Percentiles rank a stretch among this genome's conserved stretches.
phyloP scores from a whole-genome alignment of 148 eudicot genomes.

The Nepenthes gracilis region DNA sequence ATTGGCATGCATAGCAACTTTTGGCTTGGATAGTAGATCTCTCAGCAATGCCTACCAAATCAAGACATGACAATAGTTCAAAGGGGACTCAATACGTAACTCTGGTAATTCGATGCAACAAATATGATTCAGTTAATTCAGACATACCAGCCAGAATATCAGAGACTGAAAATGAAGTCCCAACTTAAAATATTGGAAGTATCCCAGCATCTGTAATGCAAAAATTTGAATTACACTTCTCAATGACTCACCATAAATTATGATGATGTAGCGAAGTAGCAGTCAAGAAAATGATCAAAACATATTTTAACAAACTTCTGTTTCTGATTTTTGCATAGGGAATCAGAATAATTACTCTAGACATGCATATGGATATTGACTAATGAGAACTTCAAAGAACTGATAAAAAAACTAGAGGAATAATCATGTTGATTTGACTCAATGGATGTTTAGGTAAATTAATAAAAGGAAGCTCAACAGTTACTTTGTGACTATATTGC shows the following conservation, averaged over 20 bases:
- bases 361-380: too few species aligned
- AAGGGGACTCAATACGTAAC: neutral
- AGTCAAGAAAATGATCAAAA: too few species aligned
- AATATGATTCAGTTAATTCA: neutral
- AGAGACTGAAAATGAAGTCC: constrained; percentile 70
- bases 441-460: too few species aligned
- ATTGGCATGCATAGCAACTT: constrained; percentile 28
- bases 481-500: too few species aligned
- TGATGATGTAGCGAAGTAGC: too few species aligned
- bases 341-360: too few species aligned
- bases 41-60: constrained; percentile 62
- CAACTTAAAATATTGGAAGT: constrained; percentile 73
- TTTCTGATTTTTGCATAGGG: too few species aligned
- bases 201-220: constrained; percentile 73
- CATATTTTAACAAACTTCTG: too few species aligned
- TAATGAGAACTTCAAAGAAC: too few species aligned
- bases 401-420: too few species aligned
- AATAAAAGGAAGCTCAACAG: too few species aligned
- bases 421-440: too few species aligned
- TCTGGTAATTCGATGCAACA: neutral
- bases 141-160: constrained; percentile 84
- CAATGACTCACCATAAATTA: neutral
- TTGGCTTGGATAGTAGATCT: constrained; percentile 64
- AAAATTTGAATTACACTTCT: neutral
- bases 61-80: constrained; percentile 7